These are phyloP conservation scores for Phytophthora fragariaefolia DNA, from an alignment of 352 stramenopile genomes.

Conservation along the genomic window DNA sequence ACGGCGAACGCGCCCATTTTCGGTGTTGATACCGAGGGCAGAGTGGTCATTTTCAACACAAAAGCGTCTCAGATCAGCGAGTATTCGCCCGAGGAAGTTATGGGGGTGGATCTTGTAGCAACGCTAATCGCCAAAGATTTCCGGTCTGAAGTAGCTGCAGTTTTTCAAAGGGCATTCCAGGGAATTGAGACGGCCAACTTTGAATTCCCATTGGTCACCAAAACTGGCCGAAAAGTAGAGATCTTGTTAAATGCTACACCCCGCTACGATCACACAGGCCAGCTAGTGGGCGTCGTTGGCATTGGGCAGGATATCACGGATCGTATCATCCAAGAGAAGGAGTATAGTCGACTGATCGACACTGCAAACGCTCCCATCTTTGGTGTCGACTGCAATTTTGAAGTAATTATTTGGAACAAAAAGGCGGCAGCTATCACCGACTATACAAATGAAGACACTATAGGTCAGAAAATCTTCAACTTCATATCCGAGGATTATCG, in stretches of 20 bases:
- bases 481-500: conserved; percentile 72
- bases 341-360: conserved; percentile 45
- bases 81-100: conserved; percentile 63
- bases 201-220: conserved; percentile 71
- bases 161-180: conserved; percentile 49
- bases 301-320: conserved; percentile 58
- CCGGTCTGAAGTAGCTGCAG: conserved; percentile 30
- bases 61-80: conserved; percentile 80
- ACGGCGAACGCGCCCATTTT: conserved; percentile 91
- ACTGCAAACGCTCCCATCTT: conserved; percentile 65
- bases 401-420: conserved; percentile 88
- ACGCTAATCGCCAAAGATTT: conserved; percentile 73
- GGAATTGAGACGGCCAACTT: conserved; percentile 65
- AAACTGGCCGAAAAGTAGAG: conserved; percentile 55
- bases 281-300: conserved; percentile 52
- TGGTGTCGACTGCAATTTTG: conserved; percentile 69
- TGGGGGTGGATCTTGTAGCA: conserved; percentile 67
- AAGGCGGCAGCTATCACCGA: conserved; percentile 88
- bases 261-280: conserved; percentile 75
- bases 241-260: conserved; percentile 68
- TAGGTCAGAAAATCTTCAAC: conserved; percentile 74
- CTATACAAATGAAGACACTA: conserved; percentile 85
- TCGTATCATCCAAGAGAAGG: conserved; percentile 54
- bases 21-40: conserved; percentile 59
- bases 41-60: conserved; percentile 80